phyloP scores from a whole-genome alignment of 352 stramenopile genomes.

The Phytopythium boreale region DNA sequence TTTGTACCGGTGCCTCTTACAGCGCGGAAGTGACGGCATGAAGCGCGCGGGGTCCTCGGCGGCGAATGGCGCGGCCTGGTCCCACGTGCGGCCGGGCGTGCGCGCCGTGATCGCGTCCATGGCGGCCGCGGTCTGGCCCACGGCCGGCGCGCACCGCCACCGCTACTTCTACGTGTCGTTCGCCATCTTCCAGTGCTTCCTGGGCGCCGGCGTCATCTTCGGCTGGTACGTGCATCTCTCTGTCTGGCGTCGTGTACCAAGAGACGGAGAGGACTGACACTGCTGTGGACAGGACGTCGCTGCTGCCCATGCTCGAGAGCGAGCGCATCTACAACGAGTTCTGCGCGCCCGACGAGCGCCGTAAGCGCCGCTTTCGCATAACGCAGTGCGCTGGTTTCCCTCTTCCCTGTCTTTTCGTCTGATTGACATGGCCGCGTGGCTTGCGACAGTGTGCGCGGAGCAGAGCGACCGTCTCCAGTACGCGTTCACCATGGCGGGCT shows the following conservation, averaged over 20 bases:
- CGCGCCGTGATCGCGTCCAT: conserved; percentile 17
- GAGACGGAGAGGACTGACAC: too few relatives aligned
- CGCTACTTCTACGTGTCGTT: conserved; percentile 47
- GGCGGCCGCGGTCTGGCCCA: conserved; percentile 12
- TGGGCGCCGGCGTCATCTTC: conserved; percentile 59
- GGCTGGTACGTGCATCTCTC: conserved; percentile 31
- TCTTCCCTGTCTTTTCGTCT: not conserved
- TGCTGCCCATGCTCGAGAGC: conserved; percentile 54
- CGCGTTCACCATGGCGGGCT: conserved; percentile 57
- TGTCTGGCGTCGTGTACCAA: not conserved
- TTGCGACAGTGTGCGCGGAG: conserved; percentile 34
- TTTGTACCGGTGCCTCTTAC: too few relatives aligned
- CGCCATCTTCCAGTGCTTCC: conserved; percentile 61
- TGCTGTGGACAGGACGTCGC: conserved; percentile 36
- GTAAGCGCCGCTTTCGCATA: conserved; percentile 19
- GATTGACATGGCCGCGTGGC: not conserved
- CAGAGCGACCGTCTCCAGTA: conserved; percentile 61
- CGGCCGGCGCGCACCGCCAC: conserved; percentile 19
- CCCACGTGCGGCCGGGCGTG: conserved; percentile 5
- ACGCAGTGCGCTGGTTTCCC: too few relatives aligned
- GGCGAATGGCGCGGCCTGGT: not conserved
- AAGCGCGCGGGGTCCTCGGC: conserved; percentile 1
- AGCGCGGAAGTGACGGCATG: too few relatives aligned
- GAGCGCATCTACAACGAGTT: conserved; percentile 57
- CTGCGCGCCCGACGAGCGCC: conserved; percentile 31